A percentile compares a stretch with the other conserved stretches of the same genome.
phyloP scores from a whole-genome alignment of 257 asterid genomes.

The Solanum paucissectum region DNA sequence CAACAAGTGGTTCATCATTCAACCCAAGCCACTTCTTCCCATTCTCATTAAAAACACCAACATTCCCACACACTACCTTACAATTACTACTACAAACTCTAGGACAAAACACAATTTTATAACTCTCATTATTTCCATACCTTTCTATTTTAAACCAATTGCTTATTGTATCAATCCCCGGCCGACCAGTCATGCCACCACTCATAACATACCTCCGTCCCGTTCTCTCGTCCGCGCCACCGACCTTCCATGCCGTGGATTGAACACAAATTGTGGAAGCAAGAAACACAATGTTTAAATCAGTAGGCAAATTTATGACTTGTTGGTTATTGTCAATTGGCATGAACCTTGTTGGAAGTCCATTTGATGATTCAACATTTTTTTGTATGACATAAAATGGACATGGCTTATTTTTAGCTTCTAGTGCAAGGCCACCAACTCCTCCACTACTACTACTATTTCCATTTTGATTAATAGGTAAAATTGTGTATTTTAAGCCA shows the following conservation, averaged over 20 bases:
- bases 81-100: slow-evolving; percentile 29
- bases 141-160: slow-evolving; percentile 45
- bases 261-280: slow-evolving; percentile 49
- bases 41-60: slow-evolving; percentile 37
- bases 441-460: background rate
- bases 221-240: slow-evolving; percentile 6
- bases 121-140: slow-evolving; percentile 13
- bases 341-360: slow-evolving; percentile 30
- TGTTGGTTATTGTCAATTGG: slow-evolving; percentile 11
- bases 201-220: slow-evolving; percentile 37
- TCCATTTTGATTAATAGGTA: slow-evolving; percentile 3
- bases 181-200: slow-evolving; percentile 26
- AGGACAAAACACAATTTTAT: slow-evolving; percentile 43
- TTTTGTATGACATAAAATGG: slow-evolving; percentile 33
- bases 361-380: slow-evolving; percentile 18
- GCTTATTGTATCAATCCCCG: slow-evolving; percentile 29
- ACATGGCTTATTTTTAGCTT: slow-evolving; percentile 32
- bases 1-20: slow-evolving; percentile 26
- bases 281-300: slow-evolving; percentile 32
- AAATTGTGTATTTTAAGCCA: slow-evolving; percentile 25
- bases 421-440: slow-evolving; percentile 39
- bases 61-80: slow-evolving; percentile 30
- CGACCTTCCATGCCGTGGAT: slow-evolving; percentile 39
- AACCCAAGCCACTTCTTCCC: slow-evolving; percentile 39
- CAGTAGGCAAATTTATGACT: slow-evolving; percentile 10